These are phyloP conservation scores for Alternaria alternata DNA, from an alignment of 2,329 filamentous ascomycete genomes.

Conservation along the genomic window DNA sequence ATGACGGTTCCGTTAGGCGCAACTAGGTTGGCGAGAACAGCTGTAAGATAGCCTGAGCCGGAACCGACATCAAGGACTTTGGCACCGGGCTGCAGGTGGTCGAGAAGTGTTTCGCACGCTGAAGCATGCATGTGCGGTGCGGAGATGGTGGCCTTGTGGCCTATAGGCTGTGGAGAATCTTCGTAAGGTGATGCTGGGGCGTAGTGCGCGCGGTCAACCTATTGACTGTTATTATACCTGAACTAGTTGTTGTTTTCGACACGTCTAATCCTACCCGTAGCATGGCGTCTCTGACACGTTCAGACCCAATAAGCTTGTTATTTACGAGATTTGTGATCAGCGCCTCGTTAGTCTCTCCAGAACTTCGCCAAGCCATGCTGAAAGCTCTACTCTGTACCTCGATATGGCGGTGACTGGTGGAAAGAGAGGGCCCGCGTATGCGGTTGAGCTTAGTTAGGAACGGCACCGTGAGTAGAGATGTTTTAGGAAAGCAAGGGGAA, in stretches of 20 bases:
- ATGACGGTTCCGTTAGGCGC: slow-evolving; percentile 57
- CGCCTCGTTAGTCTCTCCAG: slow-evolving; percentile 75
- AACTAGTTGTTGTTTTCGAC: not conserved
- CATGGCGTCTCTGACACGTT: slow-evolving; percentile 81
- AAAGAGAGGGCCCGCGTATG: slow-evolving; percentile 22
- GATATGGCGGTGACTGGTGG: not conserved
- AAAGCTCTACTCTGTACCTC: slow-evolving; percentile 11
- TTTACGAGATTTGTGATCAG: slow-evolving; percentile 80
- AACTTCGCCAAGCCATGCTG: slow-evolving; percentile 90
- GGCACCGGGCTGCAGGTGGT: slow-evolving; percentile 62
- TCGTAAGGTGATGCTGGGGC: slow-evolving; percentile 75
- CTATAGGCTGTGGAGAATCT: slow-evolving; percentile 74
- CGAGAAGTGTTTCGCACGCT: slow-evolving; percentile 69
- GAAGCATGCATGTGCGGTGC: slow-evolving; percentile 77
- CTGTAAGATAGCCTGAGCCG: slow-evolving; percentile 77
- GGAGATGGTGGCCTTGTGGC: slow-evolving; percentile 72
- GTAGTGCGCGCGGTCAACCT: slow-evolving; percentile 92
- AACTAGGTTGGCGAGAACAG: slow-evolving; percentile 82
- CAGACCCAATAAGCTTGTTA: slow-evolving; percentile 75
- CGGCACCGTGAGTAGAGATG: slow-evolving; percentile 30
- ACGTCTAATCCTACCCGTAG: slow-evolving; percentile 62
- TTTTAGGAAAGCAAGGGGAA: slow-evolving; percentile 12
- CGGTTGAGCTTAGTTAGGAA: slow-evolving; percentile 29
- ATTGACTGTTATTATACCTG: not conserved
- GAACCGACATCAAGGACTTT: slow-evolving; percentile 59